A percentile compares a stretch with the other conserved stretches of the same genome.
phyloP scores from a whole-genome alignment of 2,329 filamentous ascomycete species.

The Ceratocystis colombiana region DNA sequence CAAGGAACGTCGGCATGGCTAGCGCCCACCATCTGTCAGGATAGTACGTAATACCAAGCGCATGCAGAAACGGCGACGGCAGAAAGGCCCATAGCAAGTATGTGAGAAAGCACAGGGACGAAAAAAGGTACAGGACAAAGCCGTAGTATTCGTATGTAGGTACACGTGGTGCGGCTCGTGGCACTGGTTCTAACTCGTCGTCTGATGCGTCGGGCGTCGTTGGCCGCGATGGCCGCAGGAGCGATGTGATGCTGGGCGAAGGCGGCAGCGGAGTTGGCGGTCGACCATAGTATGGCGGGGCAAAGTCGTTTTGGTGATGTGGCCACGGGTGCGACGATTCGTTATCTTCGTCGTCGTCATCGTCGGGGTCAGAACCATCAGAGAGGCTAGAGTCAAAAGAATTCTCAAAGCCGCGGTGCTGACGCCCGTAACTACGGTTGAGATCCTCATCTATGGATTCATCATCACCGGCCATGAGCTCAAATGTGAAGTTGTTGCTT shows the following conservation, averaged over 20 bases:
- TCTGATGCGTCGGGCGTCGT: slow-evolving; percentile 89
- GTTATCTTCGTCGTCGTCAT: slow-evolving; percentile 14
- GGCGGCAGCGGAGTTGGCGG: slow-evolving; percentile 92
- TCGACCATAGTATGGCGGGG: slow-evolving; percentile 89
- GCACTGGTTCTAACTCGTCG: slow-evolving; percentile 68
- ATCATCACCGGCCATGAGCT: slow-evolving; percentile 16
- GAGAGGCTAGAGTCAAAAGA: slow-evolving; percentile 12
- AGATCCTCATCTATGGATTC: slow-evolving; percentile 9
- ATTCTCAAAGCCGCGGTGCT: not conserved
- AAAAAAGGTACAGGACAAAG: slow-evolving; percentile 91
- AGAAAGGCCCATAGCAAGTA: slow-evolving; percentile 78
- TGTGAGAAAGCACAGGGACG: slow-evolving; percentile 65
- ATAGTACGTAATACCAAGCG: slow-evolving; percentile 91
- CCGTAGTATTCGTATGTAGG: slow-evolving; percentile 99
- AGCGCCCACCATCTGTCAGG: slow-evolving; percentile 97
- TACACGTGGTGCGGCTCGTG: slow-evolving; percentile 78
- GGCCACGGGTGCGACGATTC: slow-evolving; percentile 37
- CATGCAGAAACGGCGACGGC: slow-evolving; percentile 81
- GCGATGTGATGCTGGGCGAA: slow-evolving; percentile 81
- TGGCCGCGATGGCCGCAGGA: slow-evolving; percentile 80
- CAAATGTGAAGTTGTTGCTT: slow-evolving; percentile 10
- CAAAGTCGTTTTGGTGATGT: slow-evolving; percentile 47
- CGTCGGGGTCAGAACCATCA: slow-evolving; percentile 3
- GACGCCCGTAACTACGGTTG: not conserved
- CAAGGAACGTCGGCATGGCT: slow-evolving; percentile 80